These are phyloP conservation scores for Alopecurus myosuroides DNA, from an alignment of 176 grass and related monocot genomes.

Conservation along the genomic window DNA sequence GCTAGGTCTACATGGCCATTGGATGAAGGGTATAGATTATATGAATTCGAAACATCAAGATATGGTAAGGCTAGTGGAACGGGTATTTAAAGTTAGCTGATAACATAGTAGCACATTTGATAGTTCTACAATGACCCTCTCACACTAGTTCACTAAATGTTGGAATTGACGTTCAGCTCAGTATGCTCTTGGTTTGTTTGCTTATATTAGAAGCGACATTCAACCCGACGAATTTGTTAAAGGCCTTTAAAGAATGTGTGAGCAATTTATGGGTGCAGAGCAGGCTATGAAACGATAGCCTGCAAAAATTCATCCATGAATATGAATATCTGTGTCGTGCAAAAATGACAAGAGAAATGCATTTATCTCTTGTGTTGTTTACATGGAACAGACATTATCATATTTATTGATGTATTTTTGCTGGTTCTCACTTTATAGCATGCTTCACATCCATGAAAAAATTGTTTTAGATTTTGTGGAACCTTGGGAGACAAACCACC, in stretches of 20 bases:
- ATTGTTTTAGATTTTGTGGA: not conserved
- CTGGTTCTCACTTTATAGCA: not conserved
- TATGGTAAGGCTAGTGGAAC: slow-evolving; percentile 37
- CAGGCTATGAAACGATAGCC: not conserved
- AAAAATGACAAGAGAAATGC: not conserved
- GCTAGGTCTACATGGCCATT: slow-evolving; percentile 67
- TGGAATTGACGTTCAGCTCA: not conserved
- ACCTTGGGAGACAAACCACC: not conserved
- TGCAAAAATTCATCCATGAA: not conserved
- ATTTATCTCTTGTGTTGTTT: not conserved
- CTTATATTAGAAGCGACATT: not conserved
- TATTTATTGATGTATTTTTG: not conserved
- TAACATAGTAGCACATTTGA: not conserved
- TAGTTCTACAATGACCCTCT: not conserved
- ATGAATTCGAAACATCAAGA: slow-evolving; percentile 44
- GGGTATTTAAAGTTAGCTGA: not conserved
- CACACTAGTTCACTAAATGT: not conserved
- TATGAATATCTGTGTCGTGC: not conserved
- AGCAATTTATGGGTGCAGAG: not conserved
- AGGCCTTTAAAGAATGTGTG: not conserved
- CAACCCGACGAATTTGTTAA: not conserved
- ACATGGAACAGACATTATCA: not conserved
- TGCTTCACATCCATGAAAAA: not conserved
- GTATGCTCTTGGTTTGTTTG: not conserved
- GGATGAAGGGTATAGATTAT: slow-evolving; percentile 80